A percentile compares a stretch with the other conserved stretches of the same genome.
Conservation (phyloP, 176 grass and related monocot species). For the Panicum miliaceum region DNA sequence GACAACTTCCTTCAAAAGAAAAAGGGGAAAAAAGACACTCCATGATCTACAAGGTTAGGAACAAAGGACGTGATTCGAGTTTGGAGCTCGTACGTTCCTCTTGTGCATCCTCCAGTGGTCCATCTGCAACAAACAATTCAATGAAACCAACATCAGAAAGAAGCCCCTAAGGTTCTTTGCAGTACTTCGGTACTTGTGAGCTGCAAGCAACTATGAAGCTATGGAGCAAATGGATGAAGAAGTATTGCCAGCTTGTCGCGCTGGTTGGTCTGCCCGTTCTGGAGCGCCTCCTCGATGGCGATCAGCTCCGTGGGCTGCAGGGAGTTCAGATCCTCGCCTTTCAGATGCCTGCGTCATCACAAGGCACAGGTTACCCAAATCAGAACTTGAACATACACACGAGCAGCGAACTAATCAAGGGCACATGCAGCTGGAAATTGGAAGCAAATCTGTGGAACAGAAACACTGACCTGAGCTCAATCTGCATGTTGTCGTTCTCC, state of each 20-base stretch:
- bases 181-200: background rate
- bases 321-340: slow-evolving; percentile 91
- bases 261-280: slow-evolving; percentile 67
- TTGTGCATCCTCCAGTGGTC: slow-evolving; percentile 77
- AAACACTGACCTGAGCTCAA: slow-evolving; percentile 78
- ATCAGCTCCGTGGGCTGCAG: slow-evolving; percentile 89
- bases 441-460: background rate
- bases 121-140: slow-evolving; percentile 58
- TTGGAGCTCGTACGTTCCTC: slow-evolving; percentile 61
- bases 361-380: background rate
- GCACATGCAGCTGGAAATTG: background rate
- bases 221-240: background rate
- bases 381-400: background rate
- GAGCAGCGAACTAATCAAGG: background rate
- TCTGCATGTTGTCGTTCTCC: slow-evolving; percentile 99
- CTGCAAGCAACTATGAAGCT: background rate
- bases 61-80: background rate
- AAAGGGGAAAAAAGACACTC: background rate
- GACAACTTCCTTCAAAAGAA: background rate
- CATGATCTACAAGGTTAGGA: background rate
- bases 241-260: slow-evolving; percentile 67
- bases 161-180: background rate
- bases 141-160: slow-evolving; percentile 26
- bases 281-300: slow-evolving; percentile 74
- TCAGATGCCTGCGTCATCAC: slow-evolving; percentile 67